Conservation (phyloP, 1,139 yeast species). For the Pichia sp. region DNA sequence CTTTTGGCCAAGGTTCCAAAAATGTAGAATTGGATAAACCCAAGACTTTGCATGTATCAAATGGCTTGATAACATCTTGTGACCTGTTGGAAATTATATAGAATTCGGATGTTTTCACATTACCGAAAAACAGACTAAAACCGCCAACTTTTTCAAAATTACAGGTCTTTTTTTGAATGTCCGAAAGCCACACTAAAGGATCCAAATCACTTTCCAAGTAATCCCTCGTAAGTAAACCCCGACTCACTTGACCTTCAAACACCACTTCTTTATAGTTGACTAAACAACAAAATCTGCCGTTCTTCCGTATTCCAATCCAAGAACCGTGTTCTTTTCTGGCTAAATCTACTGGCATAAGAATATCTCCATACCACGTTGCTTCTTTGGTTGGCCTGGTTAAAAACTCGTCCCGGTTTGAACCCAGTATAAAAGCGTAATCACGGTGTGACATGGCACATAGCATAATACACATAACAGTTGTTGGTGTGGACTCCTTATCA, state of each 20-base stretch:
- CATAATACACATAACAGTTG: conserved; percentile 23
- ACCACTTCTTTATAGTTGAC: conserved; percentile 57
- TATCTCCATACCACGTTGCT: conserved; percentile 34
- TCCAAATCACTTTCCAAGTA: conserved; percentile 34
- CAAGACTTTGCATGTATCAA: conserved; percentile 23
- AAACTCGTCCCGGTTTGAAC: conserved; percentile 84
- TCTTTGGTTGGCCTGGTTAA: conserved; percentile 61
- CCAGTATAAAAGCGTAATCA: conserved; percentile 48
- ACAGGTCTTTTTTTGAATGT: conserved; percentile 27
- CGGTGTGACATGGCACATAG: conserved; percentile 20
- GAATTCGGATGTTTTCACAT: conserved; percentile 25
- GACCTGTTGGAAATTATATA: conserved; percentile 43
- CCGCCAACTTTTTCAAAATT: conserved; percentile 59
- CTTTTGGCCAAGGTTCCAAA: conserved; percentile 69
- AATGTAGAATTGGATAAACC: conserved; percentile 60
- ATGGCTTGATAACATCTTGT: conserved; percentile 24
- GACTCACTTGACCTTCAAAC: conserved; percentile 39
- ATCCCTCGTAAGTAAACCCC: conserved; percentile 64
- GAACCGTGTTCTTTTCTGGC: conserved; percentile 77
- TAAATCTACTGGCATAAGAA: conserved; percentile 69
- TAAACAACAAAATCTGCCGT: conserved; percentile 63
- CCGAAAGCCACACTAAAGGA: conserved; percentile 41
- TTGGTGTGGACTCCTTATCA: too few relatives aligned
- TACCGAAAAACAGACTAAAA: conserved; percentile 74
- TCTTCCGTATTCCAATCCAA: conserved; percentile 72